Evolutionary conservation across 495 filamentous ascomycete genomes (phyloP), one percentile per base, ranked within the genome.

Genomic region (Xylaria venustula): DNA sequence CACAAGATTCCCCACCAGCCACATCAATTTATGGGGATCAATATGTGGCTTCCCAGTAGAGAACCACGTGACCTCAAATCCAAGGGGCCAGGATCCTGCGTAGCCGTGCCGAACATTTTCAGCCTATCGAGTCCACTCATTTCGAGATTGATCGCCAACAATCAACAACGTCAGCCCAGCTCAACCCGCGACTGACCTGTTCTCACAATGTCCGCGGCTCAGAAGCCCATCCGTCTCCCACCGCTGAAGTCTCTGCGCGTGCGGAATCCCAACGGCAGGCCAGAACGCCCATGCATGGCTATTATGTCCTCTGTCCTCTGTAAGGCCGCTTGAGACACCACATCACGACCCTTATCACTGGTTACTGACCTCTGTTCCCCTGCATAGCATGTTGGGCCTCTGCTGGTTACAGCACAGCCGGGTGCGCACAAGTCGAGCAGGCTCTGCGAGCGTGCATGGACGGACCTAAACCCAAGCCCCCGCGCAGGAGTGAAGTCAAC

Each of bases 391-490:
- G 94, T 76, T 98, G 94, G 94, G 94, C 94, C 2, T 96, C 93
- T 1, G 80, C 88, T 12, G 92, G 92, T 57, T 88, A 90, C 68
- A 85, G 74, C 58, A 75, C 82, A 0, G 79, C 86, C 40, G 92
- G 90, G 22, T 98, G 94, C 67, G 83, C 81, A n/a, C 84, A 81
- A 26, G 72, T 98, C 48, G 94, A 97, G 73, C 80, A 90, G 66
- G 84, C 88, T 65, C 78, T 98, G 70, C 84, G 92, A 59, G 77
- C 83, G n/a, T 98, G 94, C 81, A 97, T 97, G 94, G 94, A 98
- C 77, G 81, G 82, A 64, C 86, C 87, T 82, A 87, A 80, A 81
- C 77, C 87, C 36, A 79, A 82, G 63, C 73, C 79, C n/a, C 76
- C 82, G 67, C 83, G 85, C 73, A 88, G 84, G 80, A 96, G 88